Percentiles rank a stretch among this genome's conserved stretches.
Evolutionary conservation across 2,329 filamentous ascomycete genomes (phyloP).

Genomic region (Hypoxylon sp.): DNA sequence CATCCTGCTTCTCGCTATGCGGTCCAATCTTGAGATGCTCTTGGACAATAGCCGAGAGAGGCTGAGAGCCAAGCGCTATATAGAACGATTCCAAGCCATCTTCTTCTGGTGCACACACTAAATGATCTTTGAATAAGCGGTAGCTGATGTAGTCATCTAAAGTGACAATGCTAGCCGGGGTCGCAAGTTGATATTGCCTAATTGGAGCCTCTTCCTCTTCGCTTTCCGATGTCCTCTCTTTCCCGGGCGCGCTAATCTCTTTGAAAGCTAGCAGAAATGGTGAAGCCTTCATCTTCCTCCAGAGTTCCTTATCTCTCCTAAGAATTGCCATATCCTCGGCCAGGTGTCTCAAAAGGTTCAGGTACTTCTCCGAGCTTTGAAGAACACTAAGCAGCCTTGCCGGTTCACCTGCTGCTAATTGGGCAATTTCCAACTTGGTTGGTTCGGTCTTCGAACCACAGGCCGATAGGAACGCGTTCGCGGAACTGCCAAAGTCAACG

Average conservation of each 20-base stretch:
- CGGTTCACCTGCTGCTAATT: conserved; percentile 86
- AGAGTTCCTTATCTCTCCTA: conserved; percentile 84
- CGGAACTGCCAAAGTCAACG: conserved; percentile 90
- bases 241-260: conserved; percentile 70
- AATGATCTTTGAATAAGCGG: conserved; percentile 85
- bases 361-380: conserved; percentile 86
- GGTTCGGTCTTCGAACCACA: conserved; percentile 94
- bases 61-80: conserved; percentile 80
- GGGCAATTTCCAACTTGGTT: conserved; percentile 86
- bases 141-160: conserved; percentile 92
- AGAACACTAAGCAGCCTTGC: conserved; percentile 84
- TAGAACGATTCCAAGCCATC: conserved; percentile 90
- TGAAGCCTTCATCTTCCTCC: conserved; percentile 80
- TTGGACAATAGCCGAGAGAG: conserved; percentile 82
- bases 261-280: conserved; percentile 87
- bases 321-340: conserved; percentile 79
- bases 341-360: conserved; percentile 84
- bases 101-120: conserved; percentile 92
- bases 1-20: conserved; percentile 74
- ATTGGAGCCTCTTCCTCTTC: conserved; percentile 76
- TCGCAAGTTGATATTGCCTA: conserved; percentile 83
- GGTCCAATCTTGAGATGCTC: conserved; percentile 82
- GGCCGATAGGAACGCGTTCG: conserved; percentile 88
- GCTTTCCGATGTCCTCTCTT: conserved; percentile 64
- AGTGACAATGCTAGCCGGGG: conserved; percentile 80